Base-by-base conservation (phyloP, 2,329 filamentous ascomycete genomes). In the Penicillium sp. region DNA sequence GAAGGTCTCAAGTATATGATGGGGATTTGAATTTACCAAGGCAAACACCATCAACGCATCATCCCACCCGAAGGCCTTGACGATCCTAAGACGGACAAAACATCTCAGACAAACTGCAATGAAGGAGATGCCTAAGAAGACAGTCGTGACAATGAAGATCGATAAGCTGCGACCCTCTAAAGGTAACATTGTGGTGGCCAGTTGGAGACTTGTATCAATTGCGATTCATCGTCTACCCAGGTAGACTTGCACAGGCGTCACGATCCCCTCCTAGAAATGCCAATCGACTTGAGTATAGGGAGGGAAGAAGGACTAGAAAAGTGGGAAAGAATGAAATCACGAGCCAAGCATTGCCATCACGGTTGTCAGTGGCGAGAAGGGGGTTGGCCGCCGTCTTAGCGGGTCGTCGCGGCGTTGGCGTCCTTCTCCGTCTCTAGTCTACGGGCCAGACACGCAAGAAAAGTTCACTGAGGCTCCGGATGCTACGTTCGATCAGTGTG, bases 41-140 rank as follows among this genome's bases (percentile, higher is more conserved):
- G 69, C 68, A 47, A 64, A 60, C 10, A 73, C 62, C 68, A 73
- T 72, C 17, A 72, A 46, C 8, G 54, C 54, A 62, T 73, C 70
- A 67, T 73, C 70, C 63, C 68, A 69, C 17, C 70, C 70, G 56
- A 73, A 73, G 23, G 66, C 66, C 49, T 63, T 68, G 39, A 71
- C 66, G 12, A 73, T 39, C 29, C 51, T 61, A 26, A 71, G 29
- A 12, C 70, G 65, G 30, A 71, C 69, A 55, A 72, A 73, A 47
- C 68, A 70, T 68, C 69, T 65, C 37, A 72, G 53, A 37, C 64
- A 63, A 8, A 72, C 68, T 2, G 68, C 51, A 42, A 69, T 56
- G 29, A 69, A 67, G 1, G 69, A 70, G 24, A 72, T 51, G 3
- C 61, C 57, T 27, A 69, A 53, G 34, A 71, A 71, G 6, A 69